Evolutionary conservation across 768 basidiomycete species (phyloP), one percentile per base, ranked within the genome.

Genomic region (Sarcomyxa edulis): DNA sequence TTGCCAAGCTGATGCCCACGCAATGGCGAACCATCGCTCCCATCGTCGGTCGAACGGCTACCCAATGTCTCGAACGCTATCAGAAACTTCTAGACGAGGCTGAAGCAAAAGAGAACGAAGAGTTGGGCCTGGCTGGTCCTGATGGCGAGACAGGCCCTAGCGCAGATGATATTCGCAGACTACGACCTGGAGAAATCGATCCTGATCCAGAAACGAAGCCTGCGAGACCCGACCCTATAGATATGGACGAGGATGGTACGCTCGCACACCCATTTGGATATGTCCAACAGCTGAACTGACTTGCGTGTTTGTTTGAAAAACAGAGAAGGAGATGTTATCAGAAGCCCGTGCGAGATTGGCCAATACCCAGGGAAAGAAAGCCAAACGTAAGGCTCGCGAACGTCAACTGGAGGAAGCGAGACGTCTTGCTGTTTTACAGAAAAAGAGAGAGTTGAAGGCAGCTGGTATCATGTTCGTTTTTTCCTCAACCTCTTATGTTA

Each of bases 21-120:
- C 96, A 99, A 69, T 99, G 96, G 96, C 84, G 96, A 20, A 97
- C 96, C 16, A 95, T 99, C 50, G 94, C 96, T 4, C 96, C 96
- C 35, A 95, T 96, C 45, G 96, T 99, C 40, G 96, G 96, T 28
- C 78, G 96, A 20, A 98, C 96, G 1, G 96, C 96, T 1, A 95
- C 89, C 0, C 96, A 99, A 56, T 99, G 96, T 66, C 65, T 98
- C 21, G 96, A 99, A 60, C 83, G 96, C 23, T 99, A 99, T 63
- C 96, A 99, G 59, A 98, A 95, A 60, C 72, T 99, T 4, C 66
- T 98, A 22, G 96, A 99, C 59, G 96, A 98, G 55, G 96, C 94
- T 0, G 95, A 99, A 62, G 83, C 84, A 24, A 91, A 94, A 65
- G 96, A 98, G 56, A 89, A 88, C 39, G 91, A 95, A 58, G 96